Base-by-base conservation (phyloP, 345 rosid genomes). In the Fremontodendron californicum region DNA sequence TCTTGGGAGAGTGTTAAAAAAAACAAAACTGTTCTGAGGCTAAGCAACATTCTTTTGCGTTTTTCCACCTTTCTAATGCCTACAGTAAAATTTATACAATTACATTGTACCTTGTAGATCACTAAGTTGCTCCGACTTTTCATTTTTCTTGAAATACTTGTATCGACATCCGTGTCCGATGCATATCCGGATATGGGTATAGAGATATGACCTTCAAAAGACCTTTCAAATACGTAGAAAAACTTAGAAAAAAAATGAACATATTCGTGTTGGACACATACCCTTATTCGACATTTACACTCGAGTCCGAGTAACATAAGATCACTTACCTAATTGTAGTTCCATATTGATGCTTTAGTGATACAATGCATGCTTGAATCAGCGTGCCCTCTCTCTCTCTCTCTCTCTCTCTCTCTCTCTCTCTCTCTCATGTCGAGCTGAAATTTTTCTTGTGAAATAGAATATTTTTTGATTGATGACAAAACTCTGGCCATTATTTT, bases 11-110 rank as follows among this genome's bases (percentile, higher is more conserved):
- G 46, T 54, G 25, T 31, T 71, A 60, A 43, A 10, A 1, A 31
- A 31, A 49, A 71, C 33, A n/a, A n/a, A n/a, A n/a, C n/a, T 49
- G 2, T 71, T 67, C 51, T 25, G 75, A 71, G 43, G 75, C n/a
- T 51, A 37, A 51, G 31, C 57, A 51, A 3, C 43, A 51, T 39
- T n/a, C 9, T n/a, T 71, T 49, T 49, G 25, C 23, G 3, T 18
- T 49, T 61, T 16, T n/a, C 29, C 18, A n/a, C 45, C 31, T 21
- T n/a, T 21, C 18, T 4, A 33, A 71, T 51, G 6, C 18, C 6
- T 13, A 15, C 0, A 3, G 39, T 45, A 69, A 68, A n/a, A 69
- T 67, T 13, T 66, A 42, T 46, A 46, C 40, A 46, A 1, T 46
- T 51, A 4, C 16, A 9, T 49, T 68, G 16, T 19, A 31, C 61